phyloP scores from a whole-genome alignment of 768 basidiomycete genomes.

The Trametes villosa region DNA sequence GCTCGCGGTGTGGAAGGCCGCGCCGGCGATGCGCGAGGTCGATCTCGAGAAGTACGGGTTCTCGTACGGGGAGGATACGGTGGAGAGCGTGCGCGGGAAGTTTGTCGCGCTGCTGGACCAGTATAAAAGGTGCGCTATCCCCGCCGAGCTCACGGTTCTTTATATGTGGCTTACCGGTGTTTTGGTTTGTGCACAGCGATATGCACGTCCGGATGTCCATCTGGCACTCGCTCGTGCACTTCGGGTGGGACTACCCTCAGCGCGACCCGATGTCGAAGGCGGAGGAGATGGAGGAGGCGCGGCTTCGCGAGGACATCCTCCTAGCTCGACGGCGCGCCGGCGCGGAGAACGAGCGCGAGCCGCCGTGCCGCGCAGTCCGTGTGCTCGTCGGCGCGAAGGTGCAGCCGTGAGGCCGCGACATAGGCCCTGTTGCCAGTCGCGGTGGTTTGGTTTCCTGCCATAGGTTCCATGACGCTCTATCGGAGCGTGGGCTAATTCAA shows the following conservation, averaged over 20 bases:
- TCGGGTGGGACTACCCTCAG: constrained; percentile 32
- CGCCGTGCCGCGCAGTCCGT: constrained; percentile 13
- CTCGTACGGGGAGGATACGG: constrained; percentile 24
- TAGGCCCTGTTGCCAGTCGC: no score
- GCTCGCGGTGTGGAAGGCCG: constrained; percentile 4
- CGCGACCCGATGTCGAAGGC: constrained; percentile 29
- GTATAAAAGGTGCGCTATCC: constrained; percentile 29
- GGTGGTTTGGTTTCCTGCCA: no score
- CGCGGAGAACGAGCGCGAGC: constrained; percentile 16
- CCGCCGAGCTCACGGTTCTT: background rate
- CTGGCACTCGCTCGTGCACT: constrained; percentile 29
- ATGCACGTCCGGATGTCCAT: constrained; percentile 32
- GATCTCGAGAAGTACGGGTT: constrained; percentile 23
- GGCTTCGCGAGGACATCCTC: constrained; percentile 32
- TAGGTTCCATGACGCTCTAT: no score
- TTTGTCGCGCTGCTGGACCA: constrained; percentile 28
- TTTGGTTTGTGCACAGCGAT: constrained; percentile 20
- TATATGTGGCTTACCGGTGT: background rate
- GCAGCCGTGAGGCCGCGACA: no score
- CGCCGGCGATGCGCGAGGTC: constrained; percentile 9
- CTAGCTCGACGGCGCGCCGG: constrained; percentile 23
- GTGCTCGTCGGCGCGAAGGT: constrained; percentile 16
- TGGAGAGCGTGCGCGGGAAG: constrained; percentile 21
- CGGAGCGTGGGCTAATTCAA: no score
- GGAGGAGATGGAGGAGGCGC: constrained; percentile 30